Evolutionary conservation across 2,329 filamentous ascomycete genomes (phyloP), one percentile per base, ranked within the genome.

Genomic region (Clarireedia homoeocarpa): DNA sequence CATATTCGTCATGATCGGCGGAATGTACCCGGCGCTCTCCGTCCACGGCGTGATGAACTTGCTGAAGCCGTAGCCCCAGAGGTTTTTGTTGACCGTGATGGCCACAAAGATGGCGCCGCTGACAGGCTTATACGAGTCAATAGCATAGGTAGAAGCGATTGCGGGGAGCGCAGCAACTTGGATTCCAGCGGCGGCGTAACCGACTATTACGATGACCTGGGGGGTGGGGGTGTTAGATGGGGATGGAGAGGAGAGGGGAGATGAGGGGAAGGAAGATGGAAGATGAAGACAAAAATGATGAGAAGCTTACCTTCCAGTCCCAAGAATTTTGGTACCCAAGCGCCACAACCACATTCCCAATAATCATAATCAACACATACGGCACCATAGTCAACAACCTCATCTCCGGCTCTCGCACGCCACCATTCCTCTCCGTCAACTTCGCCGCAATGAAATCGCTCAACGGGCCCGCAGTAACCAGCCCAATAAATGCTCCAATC

Each of bases 81-180:
- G 54, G 56, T 84, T 84, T 71, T 85, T 85, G 63, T 83, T 82
- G 47, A 85, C 80, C 0, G 81, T 85, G 60, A 83, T 78, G 6
- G 76, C 73, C 0, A 84, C 81, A 65, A 85, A 81, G 48, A 85
- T 70, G 2, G 74, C 76, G 3, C 82, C 81, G 0, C 81, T 75
- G 2, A 84, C 77, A 0, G 82, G 80, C 66, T 85, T 85, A 68
- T 85, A 85, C 38, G 74, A 78, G 65, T 85, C 82, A 15, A 85
- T 75, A 0, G 79, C 76, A 62, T 84, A 84, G 2, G 71, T 81
- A 12, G 73, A 77, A 2, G 72, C 73, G 54, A 85, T 84, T 10
- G 78, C 74, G 0, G 81, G 81, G 4, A 85, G 68, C 0, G 80
- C 80, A 2, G 81, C 76, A 15, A 84, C 81, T 64, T 83, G 79